Base-by-base conservation (phyloP, 2,329 filamentous ascomycete genomes). In the Monosporascus cannonballus region DNA sequence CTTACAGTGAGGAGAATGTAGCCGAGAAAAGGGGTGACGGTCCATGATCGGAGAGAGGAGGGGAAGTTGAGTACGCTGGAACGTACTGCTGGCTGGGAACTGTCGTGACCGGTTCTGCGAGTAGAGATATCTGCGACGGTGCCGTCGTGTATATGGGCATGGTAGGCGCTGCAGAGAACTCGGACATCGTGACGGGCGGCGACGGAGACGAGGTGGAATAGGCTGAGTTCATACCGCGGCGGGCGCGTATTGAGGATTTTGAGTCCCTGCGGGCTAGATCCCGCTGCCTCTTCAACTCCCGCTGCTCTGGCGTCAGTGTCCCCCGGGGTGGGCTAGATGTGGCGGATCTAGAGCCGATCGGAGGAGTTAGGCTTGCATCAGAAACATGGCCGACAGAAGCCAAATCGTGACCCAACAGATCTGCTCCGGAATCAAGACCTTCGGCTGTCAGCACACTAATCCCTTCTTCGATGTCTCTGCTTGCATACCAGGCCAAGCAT, bases 231-330 rank as follows among this genome's bases (percentile, higher is more conserved):
- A 73, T 76, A 34, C 74, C 73, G 50, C 81, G 76, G 56, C 77
- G 75, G 48, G 77, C 71, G 54, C 81, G 76, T 8, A 69, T 66
- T 3, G 75, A 72, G 17, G 78, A 66, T 64, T 85, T 85, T 6
- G 78, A 77, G 58, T 82, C 79, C 59, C 82, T 74, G 53, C 83
- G 77, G 45, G 74, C 78, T 59, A 78, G 79, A 58, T 85, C 81
- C 55, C 77, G 75, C 61, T 85, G 81, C 54, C 81, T 75, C 69
- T 82, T 85, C 42, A 85, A 65, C 61, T 84, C 81, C 56, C 82
- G 77, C 65, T 85, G 81, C 63, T 85, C 81, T 6, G 79, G 71
- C 6, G 80, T 81, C 62, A 84, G 73, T 38, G 70, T 71, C 46
- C 70, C 69, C 56, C 77, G 75, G 6, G 81, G 79, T 25, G 82